Evolutionary conservation across 768 basidiomycete species (phyloP).

Genomic region (Lentinula detonsa): DNA sequence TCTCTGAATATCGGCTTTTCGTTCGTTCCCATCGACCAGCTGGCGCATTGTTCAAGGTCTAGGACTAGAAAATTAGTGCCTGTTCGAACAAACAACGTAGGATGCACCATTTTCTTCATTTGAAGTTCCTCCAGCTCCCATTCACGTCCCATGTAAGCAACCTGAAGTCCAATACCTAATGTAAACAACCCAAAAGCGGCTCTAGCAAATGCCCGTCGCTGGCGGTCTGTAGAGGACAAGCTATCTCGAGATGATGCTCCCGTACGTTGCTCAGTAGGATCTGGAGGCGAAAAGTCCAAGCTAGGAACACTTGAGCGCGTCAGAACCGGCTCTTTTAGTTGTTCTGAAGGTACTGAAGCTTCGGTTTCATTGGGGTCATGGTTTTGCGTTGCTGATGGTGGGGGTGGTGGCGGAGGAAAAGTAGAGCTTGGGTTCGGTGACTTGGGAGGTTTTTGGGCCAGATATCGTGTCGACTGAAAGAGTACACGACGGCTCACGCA

Average conservation of each 20-base stretch:
- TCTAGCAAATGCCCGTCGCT: conserved; percentile 51
- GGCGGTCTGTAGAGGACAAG: conserved; percentile 73
- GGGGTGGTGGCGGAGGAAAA: conserved; percentile 13
- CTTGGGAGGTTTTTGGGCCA: conserved; percentile 21
- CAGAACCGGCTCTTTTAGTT: not conserved
- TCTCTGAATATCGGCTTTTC: conserved; percentile 49
- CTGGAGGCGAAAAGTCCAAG: conserved; percentile 61
- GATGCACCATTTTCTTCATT: conserved; percentile 53
- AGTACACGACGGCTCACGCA: conserved; percentile 27
- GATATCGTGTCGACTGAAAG: conserved; percentile 26
- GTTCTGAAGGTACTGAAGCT: conserved; percentile 4
- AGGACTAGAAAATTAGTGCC: not conserved
- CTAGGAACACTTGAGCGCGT: conserved; percentile 32
- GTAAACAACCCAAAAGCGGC: conserved; percentile 47
- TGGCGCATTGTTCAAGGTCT: conserved; percentile 58
- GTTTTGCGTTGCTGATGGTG: conserved; percentile 9
- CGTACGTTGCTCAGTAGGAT: conserved; percentile 43
- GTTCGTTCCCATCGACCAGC: conserved; percentile 62
- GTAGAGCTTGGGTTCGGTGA: not conserved
- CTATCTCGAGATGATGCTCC: conserved; percentile 80
- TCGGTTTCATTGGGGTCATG: not conserved
- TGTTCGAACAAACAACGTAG: no score
- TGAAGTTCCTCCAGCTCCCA: conserved; percentile 74
- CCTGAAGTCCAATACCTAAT: conserved; percentile 50
- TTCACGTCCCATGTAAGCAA: conserved; percentile 67